Evolutionary conservation across 805 yeast species (phyloP), one percentile per base, ranked within the genome.

Genomic region (Wickerhamomyces queroliae): DNA sequence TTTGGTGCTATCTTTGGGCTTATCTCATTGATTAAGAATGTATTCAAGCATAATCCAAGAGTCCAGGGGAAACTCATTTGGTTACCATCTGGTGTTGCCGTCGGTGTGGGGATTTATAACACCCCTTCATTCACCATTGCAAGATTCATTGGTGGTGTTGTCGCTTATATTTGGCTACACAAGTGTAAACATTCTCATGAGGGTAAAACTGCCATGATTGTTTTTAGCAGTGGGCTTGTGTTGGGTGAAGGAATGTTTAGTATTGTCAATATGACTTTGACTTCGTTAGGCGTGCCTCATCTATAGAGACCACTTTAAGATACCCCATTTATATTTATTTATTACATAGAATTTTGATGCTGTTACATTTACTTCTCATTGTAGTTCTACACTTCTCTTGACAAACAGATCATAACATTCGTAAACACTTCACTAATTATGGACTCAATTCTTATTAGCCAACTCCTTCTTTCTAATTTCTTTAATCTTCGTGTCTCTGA

Each of bases 41-140:
- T 80, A 5, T 69, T 79, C 13, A 69, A 72, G 36, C 61, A 62
- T 26, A 49, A 61, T 9, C 49, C 40, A 37, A 58, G 52, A 33
- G 60, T 56, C 40, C 64, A 69, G 37, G 62, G 61, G 35, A 68
- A 67, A 40, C 50, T 77, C 41, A 63, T 70, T 2, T 86, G 73
- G 63, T 63, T 91, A 21, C 99, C 99, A 1, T 81, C 88, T 18
- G 99, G 99, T 11, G 95, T 93, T 21, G 97, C 99, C 3, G 96
- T 90, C 15, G 99, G 99, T 2, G 84, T 91, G 37, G 98, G 99
- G 15, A 88, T 91, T 45, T 93, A 91, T 61, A 93, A 93, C 58
- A 73, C 90, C 0, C 98, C 99, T 3, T 81, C 88, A 35, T 93
- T 91, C 63, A 93, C 98, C 0, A 67, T 91, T 34, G 98, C 98